Evolutionary conservation across 1,284 basidiomycete genomes (phyloP).

Genomic region (Leccinum solheimii): DNA sequence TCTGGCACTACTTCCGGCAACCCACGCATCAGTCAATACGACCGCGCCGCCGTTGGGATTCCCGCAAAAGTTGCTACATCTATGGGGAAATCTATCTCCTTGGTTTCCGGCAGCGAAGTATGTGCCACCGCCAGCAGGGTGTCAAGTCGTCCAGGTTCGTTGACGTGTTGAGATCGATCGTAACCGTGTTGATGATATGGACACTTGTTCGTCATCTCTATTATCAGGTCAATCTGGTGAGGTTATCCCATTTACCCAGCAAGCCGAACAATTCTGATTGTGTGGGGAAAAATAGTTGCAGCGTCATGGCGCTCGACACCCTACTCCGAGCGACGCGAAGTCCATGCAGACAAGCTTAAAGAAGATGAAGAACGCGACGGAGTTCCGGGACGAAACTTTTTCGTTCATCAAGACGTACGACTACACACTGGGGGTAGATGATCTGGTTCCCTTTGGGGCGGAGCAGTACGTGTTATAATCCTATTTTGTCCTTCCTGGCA

Average conservation of each 20-base stretch:
- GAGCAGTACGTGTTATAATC: constrained; percentile 52
- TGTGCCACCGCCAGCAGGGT: background rate
- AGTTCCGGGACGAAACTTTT: constrained; percentile 48
- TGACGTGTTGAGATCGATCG: background rate
- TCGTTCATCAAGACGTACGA: constrained; percentile 60
- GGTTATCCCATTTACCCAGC: background rate
- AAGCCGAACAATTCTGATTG: background rate
- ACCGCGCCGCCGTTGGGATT: background rate
- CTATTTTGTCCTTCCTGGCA: background rate
- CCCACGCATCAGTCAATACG: background rate
- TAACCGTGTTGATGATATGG: background rate
- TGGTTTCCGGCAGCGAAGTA: background rate
- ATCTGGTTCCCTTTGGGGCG: constrained; percentile 70
- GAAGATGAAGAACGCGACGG: constrained; percentile 48
- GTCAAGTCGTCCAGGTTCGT: background rate
- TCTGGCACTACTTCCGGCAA: background rate
- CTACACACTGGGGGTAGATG: constrained; percentile 56
- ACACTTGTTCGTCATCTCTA: background rate
- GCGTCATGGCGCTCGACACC: constrained; percentile 80
- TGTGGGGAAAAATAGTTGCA: constrained; percentile 55
- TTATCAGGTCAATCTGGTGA: background rate
- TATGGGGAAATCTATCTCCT: background rate
- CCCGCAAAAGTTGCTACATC: background rate
- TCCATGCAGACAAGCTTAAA: constrained; percentile 49
- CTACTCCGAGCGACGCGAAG: constrained; percentile 50